Evolutionary conservation across 1,284 basidiomycete species (phyloP).

Genomic region (Sporisorium graminicola): DNA sequence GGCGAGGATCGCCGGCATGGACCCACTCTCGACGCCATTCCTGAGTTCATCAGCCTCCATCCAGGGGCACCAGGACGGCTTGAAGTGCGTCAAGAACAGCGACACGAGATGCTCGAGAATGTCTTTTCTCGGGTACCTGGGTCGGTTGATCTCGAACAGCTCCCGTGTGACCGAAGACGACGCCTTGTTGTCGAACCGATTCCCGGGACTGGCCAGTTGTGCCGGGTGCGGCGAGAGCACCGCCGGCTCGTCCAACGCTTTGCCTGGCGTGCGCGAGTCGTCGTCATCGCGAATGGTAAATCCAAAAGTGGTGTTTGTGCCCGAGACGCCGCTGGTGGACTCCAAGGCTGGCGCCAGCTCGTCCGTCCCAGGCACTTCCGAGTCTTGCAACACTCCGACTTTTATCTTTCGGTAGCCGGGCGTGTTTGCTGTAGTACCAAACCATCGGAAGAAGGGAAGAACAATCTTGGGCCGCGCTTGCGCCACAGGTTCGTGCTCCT

Average conservation of each 20-base stretch:
- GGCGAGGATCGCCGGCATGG: slow-evolving; percentile 59
- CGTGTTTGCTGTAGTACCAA: slow-evolving; percentile 63
- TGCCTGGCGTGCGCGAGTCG: slow-evolving; percentile 26
- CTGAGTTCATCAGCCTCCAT: slow-evolving; percentile 54
- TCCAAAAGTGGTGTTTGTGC: slow-evolving; percentile 18
- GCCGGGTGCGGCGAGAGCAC: slow-evolving; percentile 36
- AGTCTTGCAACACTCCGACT: slow-evolving; percentile 57
- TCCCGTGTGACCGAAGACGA: slow-evolving; percentile 55
- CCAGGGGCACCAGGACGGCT: slow-evolving; percentile 60
- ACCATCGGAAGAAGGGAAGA: slow-evolving; percentile 66
- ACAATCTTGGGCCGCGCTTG: slow-evolving; percentile 53
- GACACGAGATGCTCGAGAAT: slow-evolving; percentile 53
- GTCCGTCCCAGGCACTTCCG: slow-evolving; percentile 45
- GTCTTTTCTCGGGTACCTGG: slow-evolving; percentile 54
- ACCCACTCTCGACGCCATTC: slow-evolving; percentile 43
- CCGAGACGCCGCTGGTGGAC: slow-evolving; percentile 6
- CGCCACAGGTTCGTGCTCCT: slow-evolving; percentile 13
- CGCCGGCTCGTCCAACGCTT: slow-evolving; percentile 30
- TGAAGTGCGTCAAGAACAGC: slow-evolving; percentile 55
- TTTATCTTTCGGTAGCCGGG: slow-evolving; percentile 64
- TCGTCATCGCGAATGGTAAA: slow-evolving; percentile 49
- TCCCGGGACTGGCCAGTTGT: slow-evolving; percentile 22
- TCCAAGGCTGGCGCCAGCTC: slow-evolving; percentile 40
- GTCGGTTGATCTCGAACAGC: slow-evolving; percentile 60
- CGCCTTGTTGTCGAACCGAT: slow-evolving; percentile 34